phyloP scores from a whole-genome alignment of 257 asterid genomes.

The Anisodus tanguticus region DNA sequence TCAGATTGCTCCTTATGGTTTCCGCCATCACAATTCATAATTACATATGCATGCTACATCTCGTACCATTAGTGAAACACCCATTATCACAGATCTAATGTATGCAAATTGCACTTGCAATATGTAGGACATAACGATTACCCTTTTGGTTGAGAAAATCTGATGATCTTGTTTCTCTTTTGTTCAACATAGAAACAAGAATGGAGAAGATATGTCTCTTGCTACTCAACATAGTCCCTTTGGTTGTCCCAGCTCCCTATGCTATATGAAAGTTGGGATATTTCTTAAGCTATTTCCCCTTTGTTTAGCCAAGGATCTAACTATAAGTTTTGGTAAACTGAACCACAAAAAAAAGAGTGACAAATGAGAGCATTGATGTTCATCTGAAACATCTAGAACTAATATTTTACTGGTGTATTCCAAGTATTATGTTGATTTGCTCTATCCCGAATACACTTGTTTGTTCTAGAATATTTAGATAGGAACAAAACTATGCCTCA shows the following conservation, averaged over 20 bases:
- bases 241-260: neutral
- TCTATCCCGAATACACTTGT: neutral
- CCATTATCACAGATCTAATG: neutral
- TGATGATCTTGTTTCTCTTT: neutral
- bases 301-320: neutral
- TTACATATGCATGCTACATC: neutral
- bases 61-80: neutral
- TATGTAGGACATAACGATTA: neutral
- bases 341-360: neutral
- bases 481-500: neutral
- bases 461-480: neutral
- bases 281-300: neutral
- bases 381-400: neutral
- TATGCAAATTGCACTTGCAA: neutral
- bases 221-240: neutral
- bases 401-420: neutral
- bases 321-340: neutral
- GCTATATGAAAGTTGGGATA: neutral
- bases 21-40: neutral
- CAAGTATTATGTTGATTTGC: neutral
- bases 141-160: neutral
- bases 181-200: neutral
- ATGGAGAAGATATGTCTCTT: neutral
- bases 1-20: neutral
- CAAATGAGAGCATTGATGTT: conserved; percentile 15